Evolutionary conservation across 108 stramenopile genomes (phyloP).

Genomic region (Skeletonema menzelii): DNA sequence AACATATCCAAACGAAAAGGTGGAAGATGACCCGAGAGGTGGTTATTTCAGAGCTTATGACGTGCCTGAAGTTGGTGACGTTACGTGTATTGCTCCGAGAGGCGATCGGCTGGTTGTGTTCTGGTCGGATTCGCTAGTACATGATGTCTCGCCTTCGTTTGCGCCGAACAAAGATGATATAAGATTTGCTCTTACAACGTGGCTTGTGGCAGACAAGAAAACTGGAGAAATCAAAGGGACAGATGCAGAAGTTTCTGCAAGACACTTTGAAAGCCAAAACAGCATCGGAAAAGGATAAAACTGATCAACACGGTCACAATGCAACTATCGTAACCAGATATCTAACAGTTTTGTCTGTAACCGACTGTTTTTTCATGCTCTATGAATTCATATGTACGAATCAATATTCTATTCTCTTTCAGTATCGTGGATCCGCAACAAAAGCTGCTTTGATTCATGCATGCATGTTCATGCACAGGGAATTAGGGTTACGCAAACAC

Average conservation of each 20-base stretch:
- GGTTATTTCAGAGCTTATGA: slow-evolving; percentile 39
- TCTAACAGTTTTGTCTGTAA: too few relatives aligned
- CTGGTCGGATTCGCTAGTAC: slow-evolving; percentile 35
- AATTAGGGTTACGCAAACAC: neutral
- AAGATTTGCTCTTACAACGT: slow-evolving; percentile 29
- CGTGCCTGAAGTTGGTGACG: slow-evolving; percentile 15
- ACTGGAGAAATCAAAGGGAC: slow-evolving; percentile 16
- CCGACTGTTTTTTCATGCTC: too few relatives aligned
- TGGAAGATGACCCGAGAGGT: slow-evolving; percentile 31
- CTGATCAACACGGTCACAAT: too few relatives aligned
- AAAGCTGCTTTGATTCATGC: too few relatives aligned
- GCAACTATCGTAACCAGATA: too few relatives aligned
- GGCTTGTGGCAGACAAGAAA: slow-evolving; percentile 25
- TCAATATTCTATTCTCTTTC: too few relatives aligned
- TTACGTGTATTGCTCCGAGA: slow-evolving; percentile 25
- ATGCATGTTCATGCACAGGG: too few relatives aligned
- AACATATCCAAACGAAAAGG: slow-evolving; percentile 25
- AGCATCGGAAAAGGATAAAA: slow-evolving; percentile 3
- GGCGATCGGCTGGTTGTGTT: slow-evolving; percentile 32
- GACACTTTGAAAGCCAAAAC: slow-evolving; percentile 23
- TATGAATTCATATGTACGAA: too few relatives aligned
- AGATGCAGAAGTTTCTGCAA: slow-evolving; percentile 20
- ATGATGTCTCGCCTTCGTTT: slow-evolving; percentile 38
- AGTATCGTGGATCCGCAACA: too few relatives aligned
- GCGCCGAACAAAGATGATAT: slow-evolving; percentile 16